Evolutionary conservation across 2,329 filamentous ascomycete genomes (phyloP).

Genomic region (Penicillium sp.): DNA sequence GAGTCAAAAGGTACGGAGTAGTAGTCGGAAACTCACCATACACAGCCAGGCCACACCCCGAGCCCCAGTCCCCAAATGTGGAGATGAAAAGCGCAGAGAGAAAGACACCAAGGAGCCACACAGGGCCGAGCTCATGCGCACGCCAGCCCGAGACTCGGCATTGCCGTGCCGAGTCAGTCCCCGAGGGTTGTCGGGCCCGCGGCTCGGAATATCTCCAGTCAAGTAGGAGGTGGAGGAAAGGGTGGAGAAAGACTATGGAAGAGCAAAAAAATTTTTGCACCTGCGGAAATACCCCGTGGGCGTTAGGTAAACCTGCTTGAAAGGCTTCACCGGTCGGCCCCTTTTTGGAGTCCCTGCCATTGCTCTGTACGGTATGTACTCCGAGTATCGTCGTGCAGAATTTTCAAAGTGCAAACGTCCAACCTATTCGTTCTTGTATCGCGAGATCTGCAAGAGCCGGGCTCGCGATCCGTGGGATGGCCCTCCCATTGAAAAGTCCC

Average conservation of each 20-base stretch:
- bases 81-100: slow-evolving; percentile 4
- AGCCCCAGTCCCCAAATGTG: background rate
- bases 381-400: slow-evolving; percentile 9
- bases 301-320: slow-evolving; percentile 1
- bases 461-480: slow-evolving; percentile 4
- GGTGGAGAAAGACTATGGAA: background rate
- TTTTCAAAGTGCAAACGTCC: background rate
- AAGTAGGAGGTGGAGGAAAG: background rate
- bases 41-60: too few species aligned
- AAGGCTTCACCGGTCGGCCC: slow-evolving; percentile 22
- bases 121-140: slow-evolving; percentile 11
- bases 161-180: slow-evolving; percentile 24
- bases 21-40: too few species aligned
- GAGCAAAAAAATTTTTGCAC: background rate
- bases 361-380: slow-evolving; percentile 22
- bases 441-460: slow-evolving; percentile 5
- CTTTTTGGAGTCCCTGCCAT: slow-evolving; percentile 17
- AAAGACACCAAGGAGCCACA: slow-evolving; percentile 1
- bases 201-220: slow-evolving; percentile 11
- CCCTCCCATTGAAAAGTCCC: too few species aligned
- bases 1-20: background rate
- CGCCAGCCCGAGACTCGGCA: slow-evolving; percentile 25
- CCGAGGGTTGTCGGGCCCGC: slow-evolving; percentile 27
- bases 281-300: slow-evolving; percentile 19
- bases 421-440: background rate